Percentiles rank a stretch among this genome's conserved stretches.
These are phyloP conservation scores for Lepidium campestre DNA, from an alignment of 441 rosid species.

Conservation along the genomic window DNA sequence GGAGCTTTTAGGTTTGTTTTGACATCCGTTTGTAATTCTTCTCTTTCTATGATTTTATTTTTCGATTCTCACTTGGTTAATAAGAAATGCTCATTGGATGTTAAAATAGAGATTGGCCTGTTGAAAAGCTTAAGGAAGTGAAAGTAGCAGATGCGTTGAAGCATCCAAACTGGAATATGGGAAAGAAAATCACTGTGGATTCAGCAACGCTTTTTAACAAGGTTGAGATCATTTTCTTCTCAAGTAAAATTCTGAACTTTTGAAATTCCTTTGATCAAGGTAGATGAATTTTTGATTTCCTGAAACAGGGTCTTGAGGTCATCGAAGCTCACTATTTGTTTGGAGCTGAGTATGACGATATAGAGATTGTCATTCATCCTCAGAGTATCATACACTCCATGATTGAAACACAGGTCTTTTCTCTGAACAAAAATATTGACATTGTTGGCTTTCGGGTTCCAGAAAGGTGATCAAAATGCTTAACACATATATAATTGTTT, in stretches of 20 bases:
- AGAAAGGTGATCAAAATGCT: background rate
- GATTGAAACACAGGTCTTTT: constrained; percentile 81
- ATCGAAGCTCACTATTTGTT: constrained; percentile 94
- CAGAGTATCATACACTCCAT: constrained; percentile 89
- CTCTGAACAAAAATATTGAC: background rate
- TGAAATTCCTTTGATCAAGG: background rate
- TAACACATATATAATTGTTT: background rate
- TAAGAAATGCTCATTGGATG: background rate
- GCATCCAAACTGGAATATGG: constrained; percentile 96
- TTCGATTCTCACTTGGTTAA: background rate
- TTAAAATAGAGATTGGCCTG: constrained; percentile 70
- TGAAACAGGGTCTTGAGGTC: constrained; percentile 82
- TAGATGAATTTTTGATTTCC: background rate
- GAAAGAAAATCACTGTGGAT: constrained; percentile 93
- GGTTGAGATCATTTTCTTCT: constrained; percentile 33
- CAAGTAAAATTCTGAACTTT: background rate
- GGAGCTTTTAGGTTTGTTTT: constrained; percentile 85
- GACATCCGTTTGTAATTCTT: background rate
- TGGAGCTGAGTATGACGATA: constrained; percentile 83
- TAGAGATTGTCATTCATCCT: constrained; percentile 91
- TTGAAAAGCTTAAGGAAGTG: constrained; percentile 80
- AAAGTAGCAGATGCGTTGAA: constrained; percentile 93
- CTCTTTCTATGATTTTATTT: background rate
- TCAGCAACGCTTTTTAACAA: constrained; percentile 96
- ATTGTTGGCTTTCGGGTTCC: background rate